These are phyloP conservation scores for Acacia concinna DNA, from an alignment of 331 rosid species.

Conservation along the genomic window DNA sequence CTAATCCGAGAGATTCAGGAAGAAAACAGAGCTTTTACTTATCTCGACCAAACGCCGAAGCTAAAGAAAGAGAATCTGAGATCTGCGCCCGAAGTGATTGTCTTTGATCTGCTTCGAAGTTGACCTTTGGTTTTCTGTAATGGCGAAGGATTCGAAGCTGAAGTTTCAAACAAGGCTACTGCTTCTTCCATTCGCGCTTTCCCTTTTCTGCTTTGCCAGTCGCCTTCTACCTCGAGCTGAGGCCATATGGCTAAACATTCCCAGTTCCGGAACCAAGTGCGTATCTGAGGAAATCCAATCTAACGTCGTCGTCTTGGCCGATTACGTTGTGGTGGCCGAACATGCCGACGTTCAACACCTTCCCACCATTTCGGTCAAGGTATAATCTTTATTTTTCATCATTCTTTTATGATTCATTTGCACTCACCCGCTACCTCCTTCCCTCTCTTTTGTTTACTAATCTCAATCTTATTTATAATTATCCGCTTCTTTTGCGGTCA, in stretches of 20 bases:
- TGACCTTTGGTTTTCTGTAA: conserved; percentile 3
- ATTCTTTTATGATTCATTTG: background rate
- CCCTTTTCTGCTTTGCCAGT: conserved; percentile 32
- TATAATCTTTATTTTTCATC: background rate
- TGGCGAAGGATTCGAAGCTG: conserved; percentile 36
- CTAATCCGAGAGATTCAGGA: background rate
- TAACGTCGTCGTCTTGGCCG: conserved; percentile 68
- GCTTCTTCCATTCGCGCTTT: background rate
- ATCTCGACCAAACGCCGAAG: background rate
- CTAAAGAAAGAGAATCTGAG: conserved; percentile 13
- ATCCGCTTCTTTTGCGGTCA: background rate
- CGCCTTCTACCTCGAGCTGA: conserved; percentile 30
- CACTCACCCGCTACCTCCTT: background rate
- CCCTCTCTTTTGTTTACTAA: background rate
- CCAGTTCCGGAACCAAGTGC: conserved; percentile 66
- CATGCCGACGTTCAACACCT: conserved; percentile 25
- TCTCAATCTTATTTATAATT: background rate
- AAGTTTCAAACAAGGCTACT: conserved; percentile 23
- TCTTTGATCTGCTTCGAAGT: background rate
- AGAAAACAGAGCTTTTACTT: background rate
- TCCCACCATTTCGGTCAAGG: conserved; percentile 57
- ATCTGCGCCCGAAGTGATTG: conserved; percentile 30
- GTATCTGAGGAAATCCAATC: conserved; percentile 71
- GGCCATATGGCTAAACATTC: conserved; percentile 56
- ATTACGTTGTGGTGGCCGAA: conserved; percentile 59